Conservation (phyloP, 1,139 yeast species). For the Geotrichum cucujoidarum region DNA sequence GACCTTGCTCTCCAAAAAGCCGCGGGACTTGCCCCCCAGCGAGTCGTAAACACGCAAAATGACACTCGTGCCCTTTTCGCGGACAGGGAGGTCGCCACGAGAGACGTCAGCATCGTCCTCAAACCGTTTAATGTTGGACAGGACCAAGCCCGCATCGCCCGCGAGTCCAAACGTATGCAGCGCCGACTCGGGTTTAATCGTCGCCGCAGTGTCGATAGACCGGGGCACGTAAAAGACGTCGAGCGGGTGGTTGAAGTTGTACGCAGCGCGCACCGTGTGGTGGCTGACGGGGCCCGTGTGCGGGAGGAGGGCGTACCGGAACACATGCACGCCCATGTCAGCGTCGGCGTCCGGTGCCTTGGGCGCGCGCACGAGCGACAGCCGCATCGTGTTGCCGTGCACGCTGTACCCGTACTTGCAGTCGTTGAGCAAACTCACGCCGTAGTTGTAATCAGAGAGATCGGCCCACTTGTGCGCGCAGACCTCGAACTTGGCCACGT, state of each 20-base stretch:
- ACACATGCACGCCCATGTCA: constrained; percentile 83
- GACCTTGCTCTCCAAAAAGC: constrained; percentile 42
- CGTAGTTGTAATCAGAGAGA: constrained; percentile 77
- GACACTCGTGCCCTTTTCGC: constrained; percentile 41
- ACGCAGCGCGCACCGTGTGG: constrained; percentile 67
- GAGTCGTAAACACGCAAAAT: constrained; percentile 78
- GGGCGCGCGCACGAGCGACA: constrained; percentile 77
- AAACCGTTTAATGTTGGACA: constrained; percentile 79
- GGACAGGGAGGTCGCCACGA: constrained; percentile 39
- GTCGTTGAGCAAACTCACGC: constrained; percentile 81
- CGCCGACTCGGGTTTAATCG: constrained; percentile 21
- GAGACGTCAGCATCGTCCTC: constrained; percentile 66
- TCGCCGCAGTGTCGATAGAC: constrained; percentile 19
- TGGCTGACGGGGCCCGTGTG: constrained; percentile 62
- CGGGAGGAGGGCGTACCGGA: constrained; percentile 80
- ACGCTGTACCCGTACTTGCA: constrained; percentile 87
- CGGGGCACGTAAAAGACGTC: constrained; percentile 25
- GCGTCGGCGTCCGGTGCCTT: constrained; percentile 90
- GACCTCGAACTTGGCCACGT: constrained; percentile 91
- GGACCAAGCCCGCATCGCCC: constrained; percentile 55
- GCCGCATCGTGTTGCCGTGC: constrained; percentile 82
- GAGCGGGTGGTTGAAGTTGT: constrained; percentile 68
- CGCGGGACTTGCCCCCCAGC: constrained; percentile 68
- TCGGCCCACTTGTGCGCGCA: constrained; percentile 94
- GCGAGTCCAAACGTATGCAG: constrained; percentile 32